Conservation (phyloP, 345 rosid genomes). For the Pugionium dolabratum region DNA sequence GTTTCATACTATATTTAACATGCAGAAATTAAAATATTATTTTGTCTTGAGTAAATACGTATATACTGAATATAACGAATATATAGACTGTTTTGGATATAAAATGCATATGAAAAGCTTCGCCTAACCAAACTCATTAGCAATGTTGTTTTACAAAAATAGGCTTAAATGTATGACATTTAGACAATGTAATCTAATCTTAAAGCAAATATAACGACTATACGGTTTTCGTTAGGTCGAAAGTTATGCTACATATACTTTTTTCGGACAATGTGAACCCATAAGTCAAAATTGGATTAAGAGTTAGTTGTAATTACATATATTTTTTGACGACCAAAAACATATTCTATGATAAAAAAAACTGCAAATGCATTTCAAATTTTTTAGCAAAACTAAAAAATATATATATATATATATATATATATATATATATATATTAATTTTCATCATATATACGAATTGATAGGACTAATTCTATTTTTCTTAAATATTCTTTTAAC, state of each 20-base stretch:
- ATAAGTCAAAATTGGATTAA: constrained; percentile 2
- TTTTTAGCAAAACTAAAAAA: too few species aligned
- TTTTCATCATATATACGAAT: too few species aligned
- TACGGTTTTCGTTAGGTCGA: constrained; percentile 8
- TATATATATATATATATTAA: too few species aligned
- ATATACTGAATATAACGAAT: too few species aligned
- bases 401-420: too few species aligned
- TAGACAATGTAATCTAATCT: background rate
- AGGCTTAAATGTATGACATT: background rate
- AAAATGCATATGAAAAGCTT: background rate
- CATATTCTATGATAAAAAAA: background rate
- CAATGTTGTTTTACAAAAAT: background rate
- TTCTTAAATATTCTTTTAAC: too few species aligned
- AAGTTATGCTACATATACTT: background rate
- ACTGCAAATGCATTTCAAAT: too few species aligned
- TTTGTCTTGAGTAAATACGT: too few species aligned
- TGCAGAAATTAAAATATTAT: too few species aligned
- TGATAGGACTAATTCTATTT: too few species aligned
- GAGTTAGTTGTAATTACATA: background rate
- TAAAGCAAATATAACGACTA: background rate
- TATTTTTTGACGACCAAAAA: background rate
- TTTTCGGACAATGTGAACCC: constrained; percentile 16
- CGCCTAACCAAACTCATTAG: constrained; percentile 19
- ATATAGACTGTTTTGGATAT: too few species aligned
- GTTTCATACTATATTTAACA: too few species aligned